phyloP scores from a whole-genome alignment of 345 rosid species.

The Pistacia integerrima region DNA sequence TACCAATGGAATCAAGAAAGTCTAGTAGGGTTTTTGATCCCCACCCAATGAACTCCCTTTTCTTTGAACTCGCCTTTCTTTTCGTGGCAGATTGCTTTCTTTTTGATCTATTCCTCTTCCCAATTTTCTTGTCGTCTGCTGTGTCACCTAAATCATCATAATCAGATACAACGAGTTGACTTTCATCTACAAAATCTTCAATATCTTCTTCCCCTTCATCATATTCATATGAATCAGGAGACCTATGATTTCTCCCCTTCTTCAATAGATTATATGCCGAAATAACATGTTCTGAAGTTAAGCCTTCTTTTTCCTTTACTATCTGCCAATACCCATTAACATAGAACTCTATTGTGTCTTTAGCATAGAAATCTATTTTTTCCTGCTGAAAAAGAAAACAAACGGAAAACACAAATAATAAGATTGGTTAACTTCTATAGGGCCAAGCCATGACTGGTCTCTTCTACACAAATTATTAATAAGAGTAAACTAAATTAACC shows the following conservation, averaged over 20 bases:
- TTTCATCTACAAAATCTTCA: slow-evolving; percentile 9
- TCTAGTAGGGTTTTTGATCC: slow-evolving; percentile 43
- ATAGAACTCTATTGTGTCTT: slow-evolving; percentile 36
- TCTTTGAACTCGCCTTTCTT: slow-evolving; percentile 17
- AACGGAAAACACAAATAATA: not conserved
- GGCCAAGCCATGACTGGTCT: not conserved
- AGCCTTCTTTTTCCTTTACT: slow-evolving; percentile 35
- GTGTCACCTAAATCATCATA: slow-evolving; percentile 9
- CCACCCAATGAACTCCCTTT: slow-evolving; percentile 51
- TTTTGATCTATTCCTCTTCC: slow-evolving; percentile 22
- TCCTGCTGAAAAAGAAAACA: slow-evolving; percentile 26
- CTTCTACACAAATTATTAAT: no score
- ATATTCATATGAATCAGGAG: slow-evolving; percentile 5
- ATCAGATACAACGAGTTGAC: slow-evolving; percentile 20
- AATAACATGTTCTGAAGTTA: slow-evolving; percentile 33
- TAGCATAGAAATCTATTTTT: slow-evolving; percentile 41
- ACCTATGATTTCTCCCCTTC: slow-evolving; percentile 12
- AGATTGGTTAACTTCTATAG: not conserved
- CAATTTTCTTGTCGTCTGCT: slow-evolving; percentile 1
- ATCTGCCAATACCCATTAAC: slow-evolving; percentile 55
- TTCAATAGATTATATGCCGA: slow-evolving; percentile 31
- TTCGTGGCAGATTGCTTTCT: not conserved
- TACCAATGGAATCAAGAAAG: slow-evolving; percentile 46
- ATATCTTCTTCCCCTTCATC: not conserved
- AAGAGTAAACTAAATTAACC: no score